Conservation (phyloP, 495 filamentous ascomycete species). For the Penicillium ochrochloron region DNA sequence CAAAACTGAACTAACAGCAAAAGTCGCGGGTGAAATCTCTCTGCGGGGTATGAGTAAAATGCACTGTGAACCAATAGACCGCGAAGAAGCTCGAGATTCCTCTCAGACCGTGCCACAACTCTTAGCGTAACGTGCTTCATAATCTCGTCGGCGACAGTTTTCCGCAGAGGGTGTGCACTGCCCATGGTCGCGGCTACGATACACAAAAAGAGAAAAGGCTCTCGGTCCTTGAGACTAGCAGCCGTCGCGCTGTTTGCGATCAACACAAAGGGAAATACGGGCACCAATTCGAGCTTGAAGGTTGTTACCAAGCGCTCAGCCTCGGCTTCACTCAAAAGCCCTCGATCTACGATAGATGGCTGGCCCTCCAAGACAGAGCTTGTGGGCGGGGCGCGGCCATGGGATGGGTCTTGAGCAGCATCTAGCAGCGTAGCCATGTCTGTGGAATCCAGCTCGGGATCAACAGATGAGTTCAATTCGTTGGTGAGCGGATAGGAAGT, state of each 20-base stretch:
- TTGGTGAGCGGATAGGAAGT: neutral
- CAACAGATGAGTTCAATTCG: neutral
- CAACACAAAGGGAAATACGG: neutral
- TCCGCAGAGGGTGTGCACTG: neutral
- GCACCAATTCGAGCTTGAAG: neutral
- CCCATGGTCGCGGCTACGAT: neutral
- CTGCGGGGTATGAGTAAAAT: neutral
- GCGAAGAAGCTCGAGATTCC: neutral
- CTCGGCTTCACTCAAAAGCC: constrained; percentile 2
- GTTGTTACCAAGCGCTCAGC: neutral
- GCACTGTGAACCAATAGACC: neutral
- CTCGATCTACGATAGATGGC: neutral
- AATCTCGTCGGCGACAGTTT: neutral
- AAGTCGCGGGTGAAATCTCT: neutral
- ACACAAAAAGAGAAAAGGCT: constrained; percentile 2
- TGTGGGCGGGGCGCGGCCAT: neutral
- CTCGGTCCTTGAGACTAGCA: neutral
- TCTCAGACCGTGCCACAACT: neutral
- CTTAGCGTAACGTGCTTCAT: neutral
- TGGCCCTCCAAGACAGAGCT: neutral
- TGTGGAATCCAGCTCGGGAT: neutral
- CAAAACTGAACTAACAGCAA: neutral
- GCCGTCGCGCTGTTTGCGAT: neutral
- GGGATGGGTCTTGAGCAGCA: neutral
- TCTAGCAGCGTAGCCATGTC: neutral